phyloP scores from a whole-genome alignment of 2,329 filamentous ascomycete genomes.

The Arthrobotrys sinensis region DNA sequence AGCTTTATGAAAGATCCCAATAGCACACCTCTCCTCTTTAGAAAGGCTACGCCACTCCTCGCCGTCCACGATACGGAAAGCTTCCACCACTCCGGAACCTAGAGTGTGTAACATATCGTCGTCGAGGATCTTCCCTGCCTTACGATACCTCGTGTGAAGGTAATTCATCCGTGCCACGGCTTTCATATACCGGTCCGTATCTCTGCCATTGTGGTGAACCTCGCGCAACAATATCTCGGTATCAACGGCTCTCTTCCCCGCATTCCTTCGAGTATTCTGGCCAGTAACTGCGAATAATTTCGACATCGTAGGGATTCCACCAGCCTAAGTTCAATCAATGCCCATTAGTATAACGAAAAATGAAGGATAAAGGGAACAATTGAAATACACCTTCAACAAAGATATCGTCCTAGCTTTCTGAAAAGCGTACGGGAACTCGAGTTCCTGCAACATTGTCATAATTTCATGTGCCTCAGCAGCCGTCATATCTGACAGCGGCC shows the following conservation, averaged over 20 bases:
- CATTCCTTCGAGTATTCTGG: constrained; percentile 68
- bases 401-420: constrained; percentile 64
- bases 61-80: constrained; percentile 9
- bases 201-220: constrained; percentile 68
- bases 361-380: background rate
- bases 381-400: constrained; percentile 64
- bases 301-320: constrained; percentile 73
- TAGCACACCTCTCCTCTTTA: constrained; percentile 36
- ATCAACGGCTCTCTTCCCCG: constrained; percentile 72
- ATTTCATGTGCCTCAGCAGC: constrained; percentile 65
- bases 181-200: constrained; percentile 64
- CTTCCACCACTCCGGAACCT: constrained; percentile 26
- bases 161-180: constrained; percentile 44
- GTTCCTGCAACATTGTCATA: constrained; percentile 64
- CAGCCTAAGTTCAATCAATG: constrained; percentile 68
- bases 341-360: background rate
- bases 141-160: constrained; percentile 41
- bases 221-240: constrained; percentile 71
- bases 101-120: constrained; percentile 46
- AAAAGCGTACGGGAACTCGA: constrained; percentile 66
- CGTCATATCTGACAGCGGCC: constrained; percentile 65
- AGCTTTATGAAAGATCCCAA: constrained; percentile 38
- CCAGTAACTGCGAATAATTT: constrained; percentile 70
- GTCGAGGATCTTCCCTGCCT: constrained; percentile 40
- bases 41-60: constrained; percentile 34